phyloP scores from a whole-genome alignment of 2,329 filamentous ascomycete species.

The Scedosporium minutisporum region DNA sequence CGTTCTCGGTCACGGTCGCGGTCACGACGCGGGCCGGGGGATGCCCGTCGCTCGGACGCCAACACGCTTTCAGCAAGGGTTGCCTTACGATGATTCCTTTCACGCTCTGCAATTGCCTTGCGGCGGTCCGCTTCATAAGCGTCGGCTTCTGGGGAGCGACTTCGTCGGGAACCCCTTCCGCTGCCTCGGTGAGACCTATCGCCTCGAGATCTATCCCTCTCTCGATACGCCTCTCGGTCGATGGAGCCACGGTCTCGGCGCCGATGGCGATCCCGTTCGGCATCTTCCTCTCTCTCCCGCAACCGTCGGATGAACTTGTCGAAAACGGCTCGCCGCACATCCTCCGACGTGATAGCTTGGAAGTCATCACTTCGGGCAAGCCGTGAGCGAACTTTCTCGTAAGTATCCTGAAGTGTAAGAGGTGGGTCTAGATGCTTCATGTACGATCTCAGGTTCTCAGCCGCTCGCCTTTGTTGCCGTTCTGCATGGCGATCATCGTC shows the following conservation, averaged over 20 bases:
- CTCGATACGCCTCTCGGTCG: slow-evolving; percentile 47
- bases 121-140: slow-evolving; percentile 91
- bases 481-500: slow-evolving; percentile 83
- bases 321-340: slow-evolving; percentile 73
- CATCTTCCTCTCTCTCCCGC: slow-evolving; percentile 83
- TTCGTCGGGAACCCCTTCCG: slow-evolving; percentile 84
- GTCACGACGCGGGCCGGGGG: slow-evolving; percentile 31
- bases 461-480: slow-evolving; percentile 72
- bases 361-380: slow-evolving; percentile 78
- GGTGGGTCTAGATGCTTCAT: slow-evolving; percentile 89
- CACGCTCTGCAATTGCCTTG: slow-evolving; percentile 86
- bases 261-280: slow-evolving; percentile 54
- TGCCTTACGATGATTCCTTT: slow-evolving; percentile 82
- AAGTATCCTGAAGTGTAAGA: slow-evolving; percentile 67
- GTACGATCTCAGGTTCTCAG: slow-evolving; percentile 74
- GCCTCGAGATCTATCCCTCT: slow-evolving; percentile 47
- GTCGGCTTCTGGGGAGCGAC: slow-evolving; percentile 81
- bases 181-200: slow-evolving; percentile 52
- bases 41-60: slow-evolving; percentile 37
- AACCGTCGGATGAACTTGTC: slow-evolving; percentile 85
- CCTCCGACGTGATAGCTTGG: slow-evolving; percentile 71
- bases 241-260: slow-evolving; percentile 46
- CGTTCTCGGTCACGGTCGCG: slow-evolving; percentile 33
- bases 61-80: slow-evolving; percentile 57
- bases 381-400: slow-evolving; percentile 75